A percentile compares a stretch with the other conserved stretches of the same genome.
Evolutionary conservation across 2,329 filamentous ascomycete genomes (phyloP).

Genomic region (Arthroderma sp.): DNA sequence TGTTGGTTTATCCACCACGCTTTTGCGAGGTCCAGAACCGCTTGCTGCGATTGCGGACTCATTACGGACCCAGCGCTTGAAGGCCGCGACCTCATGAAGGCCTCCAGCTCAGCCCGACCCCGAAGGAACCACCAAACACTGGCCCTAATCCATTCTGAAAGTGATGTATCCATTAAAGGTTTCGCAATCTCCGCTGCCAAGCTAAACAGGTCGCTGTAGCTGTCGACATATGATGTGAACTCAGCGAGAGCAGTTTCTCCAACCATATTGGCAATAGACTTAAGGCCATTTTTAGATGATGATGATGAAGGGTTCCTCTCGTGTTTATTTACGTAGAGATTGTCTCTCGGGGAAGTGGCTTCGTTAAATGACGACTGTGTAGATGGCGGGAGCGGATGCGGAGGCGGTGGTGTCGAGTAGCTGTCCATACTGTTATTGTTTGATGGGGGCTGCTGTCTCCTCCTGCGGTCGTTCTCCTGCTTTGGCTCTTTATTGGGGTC

Average conservation of each 20-base stretch:
- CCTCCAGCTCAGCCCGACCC: slow-evolving; percentile 64
- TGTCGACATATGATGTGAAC: slow-evolving; percentile 57
- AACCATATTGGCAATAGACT: slow-evolving; percentile 30
- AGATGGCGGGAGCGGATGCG: slow-evolving; percentile 5
- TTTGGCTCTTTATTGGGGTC: neutral
- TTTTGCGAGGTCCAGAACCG: slow-evolving; percentile 76
- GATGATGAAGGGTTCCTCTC: neutral
- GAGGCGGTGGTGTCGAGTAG: slow-evolving; percentile 4
- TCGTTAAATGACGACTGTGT: too few species aligned
- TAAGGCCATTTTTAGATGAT: slow-evolving; percentile 22
- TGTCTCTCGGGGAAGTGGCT: too few species aligned
- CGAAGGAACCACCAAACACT: slow-evolving; percentile 83
- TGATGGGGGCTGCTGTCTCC: neutral
- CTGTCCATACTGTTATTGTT: neutral
- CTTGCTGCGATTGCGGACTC: slow-evolving; percentile 48
- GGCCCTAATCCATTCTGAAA: slow-evolving; percentile 56
- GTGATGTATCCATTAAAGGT: slow-evolving; percentile 49
- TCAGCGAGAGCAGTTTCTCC: slow-evolving; percentile 53
- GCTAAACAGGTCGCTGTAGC: slow-evolving; percentile 63
- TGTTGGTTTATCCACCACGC: slow-evolving; percentile 60
- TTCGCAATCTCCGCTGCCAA: slow-evolving; percentile 63
- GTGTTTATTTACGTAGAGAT: too few species aligned
- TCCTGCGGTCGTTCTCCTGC: neutral
- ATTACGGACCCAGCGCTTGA: slow-evolving; percentile 38
- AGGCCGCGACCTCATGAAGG: slow-evolving; percentile 52